Evolutionary conservation across 257 asterid genomes (phyloP).

Genomic region (Gynochthodes officinalis): DNA sequence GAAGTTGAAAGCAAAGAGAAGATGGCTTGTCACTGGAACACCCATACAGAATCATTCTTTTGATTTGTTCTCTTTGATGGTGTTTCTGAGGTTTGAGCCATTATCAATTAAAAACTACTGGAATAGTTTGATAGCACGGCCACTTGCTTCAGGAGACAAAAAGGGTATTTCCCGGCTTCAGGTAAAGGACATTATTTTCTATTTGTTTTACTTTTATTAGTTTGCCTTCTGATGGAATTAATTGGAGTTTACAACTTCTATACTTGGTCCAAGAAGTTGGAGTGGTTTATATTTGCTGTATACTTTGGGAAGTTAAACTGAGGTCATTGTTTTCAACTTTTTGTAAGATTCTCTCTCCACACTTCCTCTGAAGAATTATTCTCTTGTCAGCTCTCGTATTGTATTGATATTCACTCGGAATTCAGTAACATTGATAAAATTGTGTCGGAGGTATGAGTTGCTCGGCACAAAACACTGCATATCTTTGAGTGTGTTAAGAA

Average conservation of each 20-base stretch:
- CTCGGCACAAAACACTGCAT: background rate
- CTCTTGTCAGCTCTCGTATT: too few relatives aligned
- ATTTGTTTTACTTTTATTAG: background rate
- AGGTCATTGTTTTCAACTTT: too few relatives aligned
- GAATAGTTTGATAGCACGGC: conserved; percentile 68
- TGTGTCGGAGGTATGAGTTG: background rate
- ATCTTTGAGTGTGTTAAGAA: background rate
- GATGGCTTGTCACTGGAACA: conserved; percentile 87
- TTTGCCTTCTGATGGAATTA: background rate
- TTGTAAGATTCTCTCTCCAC: too few relatives aligned
- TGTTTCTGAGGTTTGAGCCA: conserved; percentile 77
- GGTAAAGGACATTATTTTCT: conserved; percentile 30
- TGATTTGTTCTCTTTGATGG: conserved; percentile 70
- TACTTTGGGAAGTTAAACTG: background rate
- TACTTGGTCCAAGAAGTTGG: conserved; percentile 4
- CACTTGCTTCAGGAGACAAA: conserved; percentile 67
- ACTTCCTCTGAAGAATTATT: too few relatives aligned
- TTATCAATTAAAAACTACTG: conserved; percentile 65
- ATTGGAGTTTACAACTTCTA: background rate
- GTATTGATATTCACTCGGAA: background rate
- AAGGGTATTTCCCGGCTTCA: conserved; percentile 72
- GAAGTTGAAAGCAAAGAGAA: conserved; percentile 56
- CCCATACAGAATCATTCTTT: conserved; percentile 69
- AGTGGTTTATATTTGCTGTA: background rate
- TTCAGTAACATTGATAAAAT: background rate